Conservation (phyloP, 2,329 filamentous ascomycete genomes). For the Madurella fahalii region DNA sequence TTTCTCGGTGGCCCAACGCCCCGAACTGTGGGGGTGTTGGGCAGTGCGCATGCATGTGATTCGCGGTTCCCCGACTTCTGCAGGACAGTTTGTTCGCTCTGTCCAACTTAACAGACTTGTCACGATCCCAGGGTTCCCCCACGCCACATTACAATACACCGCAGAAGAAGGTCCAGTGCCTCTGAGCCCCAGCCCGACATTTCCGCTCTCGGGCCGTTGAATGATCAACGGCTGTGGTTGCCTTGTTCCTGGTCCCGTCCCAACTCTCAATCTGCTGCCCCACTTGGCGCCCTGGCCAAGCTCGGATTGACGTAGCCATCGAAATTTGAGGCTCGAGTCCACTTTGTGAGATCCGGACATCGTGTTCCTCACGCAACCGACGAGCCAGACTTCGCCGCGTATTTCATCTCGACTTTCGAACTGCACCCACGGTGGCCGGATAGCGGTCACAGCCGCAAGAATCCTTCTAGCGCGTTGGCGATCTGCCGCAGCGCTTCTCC, state of each 20-base stretch:
- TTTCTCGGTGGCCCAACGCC: not conserved
- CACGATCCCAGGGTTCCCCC: too few species aligned
- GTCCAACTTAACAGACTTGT: too few species aligned
- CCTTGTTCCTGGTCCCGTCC: not conserved
- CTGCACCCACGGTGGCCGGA: not conserved
- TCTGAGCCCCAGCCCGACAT: too few species aligned
- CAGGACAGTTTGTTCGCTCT: too few species aligned
- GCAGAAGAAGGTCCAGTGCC: too few species aligned
- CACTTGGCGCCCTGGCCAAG: constrained; percentile 10
- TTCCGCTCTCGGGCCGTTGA: too few species aligned
- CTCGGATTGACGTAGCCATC: constrained; percentile 26
- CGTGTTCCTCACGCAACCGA: not conserved
- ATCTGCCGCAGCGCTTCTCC: not conserved
- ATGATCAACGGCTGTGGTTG: too few species aligned
- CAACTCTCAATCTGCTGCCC: not conserved
- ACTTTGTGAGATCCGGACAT: not conserved
- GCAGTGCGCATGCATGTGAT: constrained; percentile 8
- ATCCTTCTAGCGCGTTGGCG: not conserved
- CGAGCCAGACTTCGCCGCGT: not conserved
- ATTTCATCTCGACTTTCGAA: not conserved
- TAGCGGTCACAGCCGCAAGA: not conserved
- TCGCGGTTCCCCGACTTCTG: not conserved
- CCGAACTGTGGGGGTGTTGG: not conserved
- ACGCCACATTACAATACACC: too few species aligned
- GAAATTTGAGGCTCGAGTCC: constrained; percentile 23